A percentile compares a stretch with the other conserved stretches of the same genome.
phyloP scores from a whole-genome alignment of 305 asterid genomes.

The Euphrasia arctica region DNA sequence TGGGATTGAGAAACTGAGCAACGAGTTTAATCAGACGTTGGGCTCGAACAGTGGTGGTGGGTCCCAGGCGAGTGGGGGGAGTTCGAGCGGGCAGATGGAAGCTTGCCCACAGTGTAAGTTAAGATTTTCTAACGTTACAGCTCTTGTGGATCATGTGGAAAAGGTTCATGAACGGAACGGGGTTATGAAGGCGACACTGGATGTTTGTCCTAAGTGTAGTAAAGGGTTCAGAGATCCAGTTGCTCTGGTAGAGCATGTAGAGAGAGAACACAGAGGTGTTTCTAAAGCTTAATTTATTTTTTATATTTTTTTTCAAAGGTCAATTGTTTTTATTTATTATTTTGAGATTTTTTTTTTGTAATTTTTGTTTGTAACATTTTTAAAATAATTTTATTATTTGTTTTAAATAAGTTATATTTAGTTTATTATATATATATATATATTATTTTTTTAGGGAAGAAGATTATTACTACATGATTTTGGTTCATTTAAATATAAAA shows the following conservation, averaged over 20 bases:
- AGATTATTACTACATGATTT: too few relatives aligned
- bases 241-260: slow-evolving; percentile 83
- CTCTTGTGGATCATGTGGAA: slow-evolving; percentile 76
- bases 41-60: slow-evolving; percentile 30
- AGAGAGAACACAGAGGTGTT: slow-evolving; percentile 75
- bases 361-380: too few relatives aligned
- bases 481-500: too few relatives aligned
- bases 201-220: slow-evolving; percentile 88
- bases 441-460: too few relatives aligned
- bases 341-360: slow-evolving; percentile 13
- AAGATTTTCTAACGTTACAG: slow-evolving; percentile 57
- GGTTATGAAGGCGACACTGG: slow-evolving; percentile 68
- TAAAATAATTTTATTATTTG: too few relatives aligned
- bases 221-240: slow-evolving; percentile 87
- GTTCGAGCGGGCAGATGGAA: slow-evolving; percentile 49
- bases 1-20: slow-evolving; percentile 68
- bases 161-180: slow-evolving; percentile 76
- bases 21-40: slow-evolving; percentile 50
- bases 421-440: too few relatives aligned
- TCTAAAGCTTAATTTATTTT: slow-evolving; percentile 44
- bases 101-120: slow-evolving; percentile 72
- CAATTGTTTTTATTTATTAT: background rate
- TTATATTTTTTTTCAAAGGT: background rate
- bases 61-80: slow-evolving; percentile 38
- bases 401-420: too few relatives aligned